Base-by-base conservation (phyloP, 306 rosid genomes). In the Datisca glomerata region DNA sequence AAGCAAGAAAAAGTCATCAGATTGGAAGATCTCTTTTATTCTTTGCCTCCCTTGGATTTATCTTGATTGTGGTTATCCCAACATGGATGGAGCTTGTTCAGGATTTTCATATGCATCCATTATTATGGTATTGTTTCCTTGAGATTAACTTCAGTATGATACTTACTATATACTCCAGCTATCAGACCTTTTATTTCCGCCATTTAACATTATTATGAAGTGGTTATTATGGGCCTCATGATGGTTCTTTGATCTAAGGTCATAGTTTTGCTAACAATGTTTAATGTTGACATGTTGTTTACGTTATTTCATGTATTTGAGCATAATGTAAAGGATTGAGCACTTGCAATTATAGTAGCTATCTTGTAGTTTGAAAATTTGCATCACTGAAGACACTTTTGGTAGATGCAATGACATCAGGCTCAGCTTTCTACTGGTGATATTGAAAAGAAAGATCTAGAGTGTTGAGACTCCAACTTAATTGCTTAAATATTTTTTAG, bases 11-110 rank as follows among this genome's bases (percentile, higher is more conserved):
- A 57, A 40, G 59, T 69, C 17, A 39, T 42, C 76, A 78, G 63
- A 70, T 68, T 51, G 63, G 77, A 55, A 72, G 63, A 66, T 74
- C 93, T 43, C 53, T 80, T 20, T 31, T 75, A 50, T 89, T 84
- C 64, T 54, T 84, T 50, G 36, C 63, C 35, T 49, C 75, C 31
- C 78, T 84, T 39, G 84, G 74, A 65, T 56, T 77, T 47, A 66
- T 72, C 69, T 61, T 78, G 82, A 63, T 64, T 47, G 70, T 69
- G 69, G 39, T 80, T 17, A 53, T 55, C 34, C 91, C 98, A 32
- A 57, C 71, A 12, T 84, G 98, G 98, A 84, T 89, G 86, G 78
- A 50, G 69, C 80, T 80, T 21, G 95, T 80, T 52, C 81, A 63
- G 21, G 71, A 80, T 55, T 89, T 89, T 70, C 67, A 62, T 8